Conservation (phyloP, 768 basidiomycete species). For the Strobilomyces confusus region DNA sequence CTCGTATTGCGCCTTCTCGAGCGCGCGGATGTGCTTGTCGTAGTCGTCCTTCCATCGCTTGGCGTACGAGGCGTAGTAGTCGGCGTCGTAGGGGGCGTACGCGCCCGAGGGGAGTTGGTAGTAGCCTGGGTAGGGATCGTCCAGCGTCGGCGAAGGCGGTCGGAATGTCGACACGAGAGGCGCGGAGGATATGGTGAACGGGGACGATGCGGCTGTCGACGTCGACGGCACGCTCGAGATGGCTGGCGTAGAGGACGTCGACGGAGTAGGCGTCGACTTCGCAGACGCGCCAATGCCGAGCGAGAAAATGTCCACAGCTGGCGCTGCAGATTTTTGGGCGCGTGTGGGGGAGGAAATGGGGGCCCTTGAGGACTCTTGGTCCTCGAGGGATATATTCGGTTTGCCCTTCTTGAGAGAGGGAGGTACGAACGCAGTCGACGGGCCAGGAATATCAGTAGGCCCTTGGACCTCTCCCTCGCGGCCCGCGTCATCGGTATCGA, state of each 20-base stretch:
- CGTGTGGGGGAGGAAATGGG: slow-evolving; percentile 6
- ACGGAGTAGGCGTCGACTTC: neutral
- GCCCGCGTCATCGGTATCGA: slow-evolving; percentile 18
- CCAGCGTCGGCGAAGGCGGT: slow-evolving; percentile 68
- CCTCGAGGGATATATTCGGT: no score
- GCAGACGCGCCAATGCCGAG: neutral
- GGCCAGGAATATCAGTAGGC: neutral
- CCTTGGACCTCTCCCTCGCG: neutral
- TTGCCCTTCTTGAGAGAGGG: slow-evolving; percentile 30
- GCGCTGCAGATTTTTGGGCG: no score
- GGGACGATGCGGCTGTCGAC: slow-evolving; percentile 44
- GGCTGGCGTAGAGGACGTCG: slow-evolving; percentile 1
- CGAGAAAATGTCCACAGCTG: no score
- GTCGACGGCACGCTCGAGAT: slow-evolving; percentile 51
- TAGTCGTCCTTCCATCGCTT: slow-evolving; percentile 74
- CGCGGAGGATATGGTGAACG: slow-evolving; percentile 58
- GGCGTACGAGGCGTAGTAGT: slow-evolving; percentile 63
- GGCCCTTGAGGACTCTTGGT: slow-evolving; percentile 7
- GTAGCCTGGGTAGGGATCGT: slow-evolving; percentile 83
- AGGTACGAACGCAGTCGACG: slow-evolving; percentile 53
- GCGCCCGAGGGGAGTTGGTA: slow-evolving; percentile 77
- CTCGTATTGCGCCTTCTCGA: slow-evolving; percentile 70
- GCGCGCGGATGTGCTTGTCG: slow-evolving; percentile 62
- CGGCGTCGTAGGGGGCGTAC: slow-evolving; percentile 72
- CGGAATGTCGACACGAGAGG: slow-evolving; percentile 63